Evolutionary conservation across 331 rosid species (phyloP), one percentile per base, ranked within the genome.

Genomic region (Quercus tomentella): DNA sequence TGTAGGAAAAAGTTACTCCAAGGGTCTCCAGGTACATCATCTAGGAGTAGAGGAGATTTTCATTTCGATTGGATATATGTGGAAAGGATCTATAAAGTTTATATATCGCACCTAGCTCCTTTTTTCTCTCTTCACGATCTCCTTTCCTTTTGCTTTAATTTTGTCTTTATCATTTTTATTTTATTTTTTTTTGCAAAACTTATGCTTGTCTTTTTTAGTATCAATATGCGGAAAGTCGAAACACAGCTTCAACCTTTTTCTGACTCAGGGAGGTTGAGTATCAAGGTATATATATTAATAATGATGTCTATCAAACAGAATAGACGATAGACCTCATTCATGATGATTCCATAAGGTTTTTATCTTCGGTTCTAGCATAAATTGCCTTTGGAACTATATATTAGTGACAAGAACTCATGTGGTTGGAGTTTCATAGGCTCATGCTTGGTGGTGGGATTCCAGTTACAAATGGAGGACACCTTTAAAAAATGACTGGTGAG

Each of bases 21-120:
- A 57, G 3, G 77, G 72, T 62, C 67, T 81, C 17, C 41, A 9
- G 74, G 80, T 78, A 62, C 51, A 68, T 52, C 79, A 78, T 81
- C 74, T 51, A 77, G 43, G 72, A 56, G 3, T 55, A 5, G 30
- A 74, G 35, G 54, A 30, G 79, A 18, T 78, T 67, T 67, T 79
- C 2, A 41, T 7, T 11, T 58, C 16, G 66, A 71, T 74, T 49
- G 63, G 79, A 83, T 76, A 81, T 73, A 76, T 84, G 68, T 73
- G 69, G 79, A 55, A 62, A 72, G 77, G 84, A 79, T 72, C 86
- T 84, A 78, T 73, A 67, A 76, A 74, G 79, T 41, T 26, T 21
- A 76, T 26, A 76, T 80, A 76, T 80, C 73, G 81, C 83, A 78
- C 71, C 76, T 8, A 23, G 6, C 65, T 72, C 73, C 80, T 23